A percentile compares a stretch with the other conserved stretches of the same genome.
Conservation (phyloP, 352 stramenopile genomes). For the Globisporangium paddicum region DNA sequence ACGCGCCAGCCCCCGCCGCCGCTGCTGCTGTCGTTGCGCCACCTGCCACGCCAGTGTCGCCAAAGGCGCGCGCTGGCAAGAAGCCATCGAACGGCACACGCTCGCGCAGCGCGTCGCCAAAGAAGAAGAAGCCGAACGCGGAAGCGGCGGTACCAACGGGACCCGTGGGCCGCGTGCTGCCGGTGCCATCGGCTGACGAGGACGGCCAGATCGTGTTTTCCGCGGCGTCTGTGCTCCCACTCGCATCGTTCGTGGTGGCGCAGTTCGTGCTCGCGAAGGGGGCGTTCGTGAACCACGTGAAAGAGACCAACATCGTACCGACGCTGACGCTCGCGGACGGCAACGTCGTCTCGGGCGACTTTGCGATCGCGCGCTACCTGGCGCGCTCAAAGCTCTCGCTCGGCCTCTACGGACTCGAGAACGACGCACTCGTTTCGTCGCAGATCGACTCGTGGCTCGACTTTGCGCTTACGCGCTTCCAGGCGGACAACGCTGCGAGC, state of each 20-base stretch:
- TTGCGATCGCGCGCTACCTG: conserved; percentile 72
- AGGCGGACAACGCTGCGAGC: conserved; percentile 18
- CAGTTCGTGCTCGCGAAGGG: conserved; percentile 29
- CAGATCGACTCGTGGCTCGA: conserved; percentile 94
- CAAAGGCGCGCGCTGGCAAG: not conserved
- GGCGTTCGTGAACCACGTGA: conserved; percentile 49
- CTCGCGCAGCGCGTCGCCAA: conserved; percentile 1
- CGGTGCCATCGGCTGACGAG: conserved; percentile 34
- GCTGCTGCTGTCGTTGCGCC: conserved; percentile 13
- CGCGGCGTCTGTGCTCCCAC: conserved; percentile 41
- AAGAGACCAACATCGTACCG: conserved; percentile 47
- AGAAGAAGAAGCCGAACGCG: conserved; percentile 23
- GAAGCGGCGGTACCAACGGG: conserved; percentile 15
- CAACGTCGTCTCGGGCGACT: conserved; percentile 72
- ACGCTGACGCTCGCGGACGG: conserved; percentile 52
- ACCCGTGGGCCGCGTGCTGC: conserved; percentile 33
- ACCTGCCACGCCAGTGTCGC: conserved; percentile 1
- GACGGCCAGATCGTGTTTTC: conserved; percentile 66
- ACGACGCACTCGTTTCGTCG: conserved; percentile 41
- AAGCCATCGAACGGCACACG: conserved; percentile 3
- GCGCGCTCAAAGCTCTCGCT: conserved; percentile 28
- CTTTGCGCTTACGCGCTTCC: conserved; percentile 76
- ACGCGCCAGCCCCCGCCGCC: conserved; percentile 7
- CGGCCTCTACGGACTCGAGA: conserved; percentile 57
- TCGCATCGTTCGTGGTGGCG: conserved; percentile 61